A percentile compares a stretch with the other conserved stretches of the same genome.
Conservation (phyloP, 1,139 yeast species). For the Candida dubliniensis region DNA sequence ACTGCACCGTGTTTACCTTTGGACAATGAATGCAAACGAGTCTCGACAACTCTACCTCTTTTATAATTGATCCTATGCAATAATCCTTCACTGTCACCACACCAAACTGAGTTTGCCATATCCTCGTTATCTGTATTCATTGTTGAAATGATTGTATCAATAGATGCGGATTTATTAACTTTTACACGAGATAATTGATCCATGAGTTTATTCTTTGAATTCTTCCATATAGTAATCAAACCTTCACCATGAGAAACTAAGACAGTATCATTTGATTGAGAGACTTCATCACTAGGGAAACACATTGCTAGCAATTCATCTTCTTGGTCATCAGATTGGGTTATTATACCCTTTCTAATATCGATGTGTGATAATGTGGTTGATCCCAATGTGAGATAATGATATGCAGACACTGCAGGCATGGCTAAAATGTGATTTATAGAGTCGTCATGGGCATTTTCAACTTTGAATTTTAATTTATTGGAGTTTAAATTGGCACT, state of each 20-base stretch:
- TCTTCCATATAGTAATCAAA: conserved; percentile 87
- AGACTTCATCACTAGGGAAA: conserved; percentile 48
- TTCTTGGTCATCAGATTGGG: conserved; percentile 84
- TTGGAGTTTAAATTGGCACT: conserved; percentile 45
- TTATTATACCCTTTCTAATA: conserved; percentile 63
- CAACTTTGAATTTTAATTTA: conserved; percentile 42
- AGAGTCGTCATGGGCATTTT: conserved; percentile 68
- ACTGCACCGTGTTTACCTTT: conserved; percentile 36
- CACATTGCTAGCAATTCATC: conserved; percentile 83
- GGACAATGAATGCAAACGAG: conserved; percentile 55
- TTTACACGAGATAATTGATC: conserved; percentile 85
- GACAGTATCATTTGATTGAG: conserved; percentile 58
- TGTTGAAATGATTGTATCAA: conserved; percentile 76
- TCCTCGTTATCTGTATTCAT: conserved; percentile 64
- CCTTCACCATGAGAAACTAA: conserved; percentile 89
- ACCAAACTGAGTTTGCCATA: conserved; percentile 62
- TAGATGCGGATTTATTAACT: conserved; percentile 67
- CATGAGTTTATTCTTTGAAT: conserved; percentile 59
- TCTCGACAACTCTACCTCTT: conserved; percentile 63
- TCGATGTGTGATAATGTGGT: conserved; percentile 82
- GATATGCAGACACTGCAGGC: conserved; percentile 73
- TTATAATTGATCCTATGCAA: conserved; percentile 67
- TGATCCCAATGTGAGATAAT: conserved; percentile 78
- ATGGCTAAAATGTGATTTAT: conserved; percentile 71
- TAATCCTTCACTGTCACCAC: conserved; percentile 85